A percentile compares a stretch with the other conserved stretches of the same genome.
phyloP scores from a whole-genome alignment of 257 asterid species.

The Solanum etuberosum region DNA sequence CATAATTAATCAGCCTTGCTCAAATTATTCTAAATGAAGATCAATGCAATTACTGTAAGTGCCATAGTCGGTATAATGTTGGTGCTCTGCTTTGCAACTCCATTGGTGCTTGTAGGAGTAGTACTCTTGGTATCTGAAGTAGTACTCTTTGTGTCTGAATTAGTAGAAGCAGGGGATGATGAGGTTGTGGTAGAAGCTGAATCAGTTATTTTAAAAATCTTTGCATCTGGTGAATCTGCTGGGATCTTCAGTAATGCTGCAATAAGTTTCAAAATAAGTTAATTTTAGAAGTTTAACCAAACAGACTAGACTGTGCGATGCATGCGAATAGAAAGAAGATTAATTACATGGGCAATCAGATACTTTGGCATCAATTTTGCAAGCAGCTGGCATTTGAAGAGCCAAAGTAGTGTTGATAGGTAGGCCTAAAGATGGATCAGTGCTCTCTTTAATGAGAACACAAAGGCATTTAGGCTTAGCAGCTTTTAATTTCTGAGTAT shows the following conservation, averaged over 20 bases:
- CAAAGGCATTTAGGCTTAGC: conserved; percentile 62
- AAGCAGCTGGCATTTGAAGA: conserved; percentile 50
- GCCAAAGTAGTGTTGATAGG: conserved; percentile 62
- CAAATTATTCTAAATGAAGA: conserved; percentile 8
- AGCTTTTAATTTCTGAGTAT: conserved; percentile 27
- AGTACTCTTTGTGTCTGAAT: conserved; percentile 17
- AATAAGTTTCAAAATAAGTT: neutral
- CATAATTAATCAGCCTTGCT: neutral
- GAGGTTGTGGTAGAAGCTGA: conserved; percentile 24
- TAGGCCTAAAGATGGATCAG: conserved; percentile 49
- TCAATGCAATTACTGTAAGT: conserved; percentile 5
- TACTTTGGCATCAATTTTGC: conserved; percentile 50
- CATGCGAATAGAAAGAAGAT: neutral
- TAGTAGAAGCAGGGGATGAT: conserved; percentile 13
- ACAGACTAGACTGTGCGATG: neutral
- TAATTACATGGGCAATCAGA: conserved; percentile 52
- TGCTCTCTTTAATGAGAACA: conserved; percentile 58
- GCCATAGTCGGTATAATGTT: conserved; percentile 5
- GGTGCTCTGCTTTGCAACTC: conserved; percentile 4
- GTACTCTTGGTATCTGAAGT: conserved; percentile 1
- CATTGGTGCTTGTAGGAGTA: conserved; percentile 9
- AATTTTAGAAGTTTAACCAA: too few species aligned
- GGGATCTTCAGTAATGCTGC: conserved; percentile 48
- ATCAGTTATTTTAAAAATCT: conserved; percentile 36
- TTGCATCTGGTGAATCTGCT: conserved; percentile 55